Percentiles rank a stretch among this genome's conserved stretches.
phyloP scores from a whole-genome alignment of 257 asterid species.

The Solanum lignicaule region DNA sequence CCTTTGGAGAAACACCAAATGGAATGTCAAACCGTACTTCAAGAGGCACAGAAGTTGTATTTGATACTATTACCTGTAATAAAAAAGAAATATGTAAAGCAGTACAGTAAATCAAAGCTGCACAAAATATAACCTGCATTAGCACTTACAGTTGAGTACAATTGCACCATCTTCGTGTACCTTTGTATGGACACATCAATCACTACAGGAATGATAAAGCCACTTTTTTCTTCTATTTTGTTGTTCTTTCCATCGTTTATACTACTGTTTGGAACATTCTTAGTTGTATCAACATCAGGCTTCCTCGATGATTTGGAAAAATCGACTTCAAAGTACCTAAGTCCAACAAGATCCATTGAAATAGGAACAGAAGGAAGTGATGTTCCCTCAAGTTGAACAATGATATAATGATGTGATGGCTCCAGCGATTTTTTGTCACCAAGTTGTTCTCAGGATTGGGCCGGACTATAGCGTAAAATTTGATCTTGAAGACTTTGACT shows the following conservation, averaged over 20 bases:
- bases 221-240: conserved; percentile 30
- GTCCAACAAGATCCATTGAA: conserved; percentile 97
- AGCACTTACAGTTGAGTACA: conserved; percentile 77
- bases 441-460: conserved; percentile 56
- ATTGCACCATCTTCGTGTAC: conserved; percentile 66
- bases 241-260: conserved; percentile 30
- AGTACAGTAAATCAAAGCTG: conserved; percentile 8
- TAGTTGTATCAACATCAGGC: conserved; percentile 28
- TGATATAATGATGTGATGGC: conserved; percentile 62
- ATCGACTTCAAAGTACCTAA: conserved; percentile 80
- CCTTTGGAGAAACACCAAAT: conserved; percentile 92
- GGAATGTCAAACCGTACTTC: conserved; percentile 96
- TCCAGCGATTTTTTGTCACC: conserved; percentile 52
- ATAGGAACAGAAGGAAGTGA: conserved; percentile 67
- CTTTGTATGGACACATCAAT: conserved; percentile 86
- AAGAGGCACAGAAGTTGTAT: conserved; percentile 69
- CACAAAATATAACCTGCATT: not conserved
- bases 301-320: conserved; percentile 58
- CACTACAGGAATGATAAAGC: conserved; percentile 85
- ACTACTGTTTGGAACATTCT: conserved; percentile 26
- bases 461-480: conserved; percentile 47
- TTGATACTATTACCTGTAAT: conserved; percentile 75
- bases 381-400: conserved; percentile 83
- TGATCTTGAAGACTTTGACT: conserved; percentile 67
- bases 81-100: conserved; percentile 12